Evolutionary conservation across 139 green algal genomes (phyloP).

Genomic region (Tetradesmus lagerheimii): DNA sequence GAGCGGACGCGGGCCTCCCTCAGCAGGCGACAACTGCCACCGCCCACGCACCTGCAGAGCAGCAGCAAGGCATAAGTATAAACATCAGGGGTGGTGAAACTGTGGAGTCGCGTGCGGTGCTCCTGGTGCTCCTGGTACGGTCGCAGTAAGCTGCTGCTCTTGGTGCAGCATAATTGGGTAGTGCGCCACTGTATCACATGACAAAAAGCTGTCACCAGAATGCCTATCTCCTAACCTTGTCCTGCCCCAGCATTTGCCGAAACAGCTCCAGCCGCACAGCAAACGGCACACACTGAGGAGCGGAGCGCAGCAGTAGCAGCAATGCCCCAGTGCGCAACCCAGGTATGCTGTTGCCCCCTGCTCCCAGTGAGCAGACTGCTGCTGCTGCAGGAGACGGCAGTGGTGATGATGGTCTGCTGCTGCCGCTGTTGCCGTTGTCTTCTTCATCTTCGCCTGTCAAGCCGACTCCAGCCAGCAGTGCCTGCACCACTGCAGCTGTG

Average conservation of each 20-base stretch:
- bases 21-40: constrained; percentile 54
- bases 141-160: background rate
- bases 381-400: constrained; percentile 25
- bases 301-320: constrained; percentile 65
- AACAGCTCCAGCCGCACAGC: constrained; percentile 71
- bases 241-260: constrained; percentile 65
- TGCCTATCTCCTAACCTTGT: background rate
- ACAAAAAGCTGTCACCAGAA: too few species aligned
- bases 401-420: background rate
- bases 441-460: background rate
- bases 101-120: background rate
- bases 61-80: background rate
- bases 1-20: constrained; percentile 59
- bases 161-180: too few species aligned
- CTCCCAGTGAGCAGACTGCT: background rate
- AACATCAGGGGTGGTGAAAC: too few species aligned
- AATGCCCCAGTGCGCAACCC: constrained; percentile 55
- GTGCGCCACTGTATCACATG: too few species aligned
- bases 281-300: constrained; percentile 83
- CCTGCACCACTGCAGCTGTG: constrained; percentile 36
- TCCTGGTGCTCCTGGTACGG: background rate
- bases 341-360: background rate
- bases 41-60: constrained; percentile 41
- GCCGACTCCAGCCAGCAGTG: background rate
- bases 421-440: background rate